phyloP scores from a whole-genome alignment of 345 rosid species.

The Moricandia arvensis region DNA sequence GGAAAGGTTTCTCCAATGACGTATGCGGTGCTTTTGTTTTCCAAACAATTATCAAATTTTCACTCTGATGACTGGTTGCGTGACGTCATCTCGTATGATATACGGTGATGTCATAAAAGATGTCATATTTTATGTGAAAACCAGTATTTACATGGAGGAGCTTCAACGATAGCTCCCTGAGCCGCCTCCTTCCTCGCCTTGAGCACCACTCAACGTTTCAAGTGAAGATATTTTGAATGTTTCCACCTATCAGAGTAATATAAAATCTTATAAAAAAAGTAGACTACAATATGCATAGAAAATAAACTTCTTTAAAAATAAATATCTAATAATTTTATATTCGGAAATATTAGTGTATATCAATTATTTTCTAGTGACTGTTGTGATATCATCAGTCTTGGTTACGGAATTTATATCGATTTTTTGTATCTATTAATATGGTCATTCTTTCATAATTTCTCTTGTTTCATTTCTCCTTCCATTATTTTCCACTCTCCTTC shows the following conservation, averaged over 20 bases:
- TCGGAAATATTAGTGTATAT: too few relatives aligned
- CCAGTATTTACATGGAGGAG: constrained; percentile 17
- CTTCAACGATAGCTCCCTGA: constrained; percentile 12
- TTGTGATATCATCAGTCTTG: too few relatives aligned
- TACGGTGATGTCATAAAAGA: neutral
- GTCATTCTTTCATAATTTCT: too few relatives aligned
- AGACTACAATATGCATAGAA: too few relatives aligned
- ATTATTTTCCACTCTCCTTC: neutral
- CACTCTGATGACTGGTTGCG: neutral
- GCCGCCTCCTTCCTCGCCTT: constrained; percentile 24
- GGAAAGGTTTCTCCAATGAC: neutral
- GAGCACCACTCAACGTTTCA: neutral
- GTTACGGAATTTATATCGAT: too few relatives aligned
- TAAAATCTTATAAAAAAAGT: too few relatives aligned
- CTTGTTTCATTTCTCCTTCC: neutral
- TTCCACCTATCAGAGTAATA: neutral
- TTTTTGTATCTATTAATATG: too few relatives aligned
- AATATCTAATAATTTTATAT: too few relatives aligned
- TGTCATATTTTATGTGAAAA: neutral
- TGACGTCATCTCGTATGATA: constrained; percentile 9
- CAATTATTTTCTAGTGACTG: too few relatives aligned
- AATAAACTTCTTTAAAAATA: too few relatives aligned
- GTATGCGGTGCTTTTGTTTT: neutral
- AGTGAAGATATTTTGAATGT: neutral
- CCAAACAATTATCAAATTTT: neutral